Base-by-base conservation (phyloP, 2,329 filamentous ascomycete species). In the Laburnicola sp. region DNA sequence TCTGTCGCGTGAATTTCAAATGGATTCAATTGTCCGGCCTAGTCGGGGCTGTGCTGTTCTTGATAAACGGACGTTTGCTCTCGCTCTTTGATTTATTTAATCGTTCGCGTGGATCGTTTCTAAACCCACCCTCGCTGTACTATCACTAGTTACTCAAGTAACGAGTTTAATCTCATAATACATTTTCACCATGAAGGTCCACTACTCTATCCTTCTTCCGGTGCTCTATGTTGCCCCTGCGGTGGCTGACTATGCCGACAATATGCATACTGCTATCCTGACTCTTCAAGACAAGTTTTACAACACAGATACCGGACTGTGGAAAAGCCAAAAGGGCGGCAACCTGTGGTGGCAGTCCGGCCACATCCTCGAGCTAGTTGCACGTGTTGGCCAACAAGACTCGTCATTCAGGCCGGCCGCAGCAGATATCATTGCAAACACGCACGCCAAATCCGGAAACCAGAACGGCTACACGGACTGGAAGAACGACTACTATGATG, bases 401-500 rank as follows among this genome's bases (percentile, higher is more conserved):
- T 37, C 45, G 4, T 52, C 56, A 23, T 73, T 66, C 57, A 68
- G 64, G 41, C 53, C 46, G 28, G 58, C 63, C 8, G 70, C 67
- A 10, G 51, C 56, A 7, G 54, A 65, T 35, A 69, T 71, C 28
- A 50, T 71, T 26, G 61, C 62, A 45, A 73, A 66, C 48, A 73
- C 70, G 11, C 70, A 67, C 45, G 53, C 59, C 28, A 71, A 71
- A 41, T 66, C 67, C 0, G 52, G 56, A 8, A 64, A 69, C 16
- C 60, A 61, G 34, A 51, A 58, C 8, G 65, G 62, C 9, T 60
- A 57, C 27, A 64, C 51, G 0, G 52, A 56, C 21, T 83, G 81
- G 61, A 66, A 79, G 48, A 81, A 83, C 52, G 75, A 78, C 5
- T 83, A 71, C 51, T 83, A 82, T 56, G 83, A 86, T 55, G 83